These are phyloP conservation scores for Tephrocybe sp. DNA, from an alignment of 768 basidiomycete genomes.

Conservation along the genomic window DNA sequence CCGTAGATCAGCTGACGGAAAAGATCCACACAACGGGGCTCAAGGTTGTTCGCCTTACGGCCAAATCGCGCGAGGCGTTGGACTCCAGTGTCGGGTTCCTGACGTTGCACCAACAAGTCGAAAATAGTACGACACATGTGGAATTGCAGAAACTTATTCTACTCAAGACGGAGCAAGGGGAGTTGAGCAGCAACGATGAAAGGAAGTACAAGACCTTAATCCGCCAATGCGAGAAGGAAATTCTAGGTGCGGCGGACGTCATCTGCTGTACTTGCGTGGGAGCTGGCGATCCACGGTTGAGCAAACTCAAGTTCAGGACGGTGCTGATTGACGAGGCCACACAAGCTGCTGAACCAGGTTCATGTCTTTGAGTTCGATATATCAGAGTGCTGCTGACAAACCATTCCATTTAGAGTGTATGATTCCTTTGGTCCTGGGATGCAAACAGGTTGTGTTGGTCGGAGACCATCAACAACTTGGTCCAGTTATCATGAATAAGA, in stretches of 20 bases:
- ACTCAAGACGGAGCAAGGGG: constrained; percentile 97
- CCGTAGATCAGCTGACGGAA: constrained; percentile 98
- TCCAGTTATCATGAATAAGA: constrained; percentile 99
- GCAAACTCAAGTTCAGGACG: constrained; percentile 97
- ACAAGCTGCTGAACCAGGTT: constrained; percentile 95
- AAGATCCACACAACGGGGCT: constrained; percentile 99
- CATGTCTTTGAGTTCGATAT: constrained; percentile 21
- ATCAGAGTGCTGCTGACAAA: constrained; percentile 6
- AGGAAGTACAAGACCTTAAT: constrained; percentile 97
- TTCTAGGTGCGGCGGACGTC: constrained; percentile 91
- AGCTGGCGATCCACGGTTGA: constrained; percentile 92
- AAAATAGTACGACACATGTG: constrained; percentile 93
- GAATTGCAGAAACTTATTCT: constrained; percentile 98
- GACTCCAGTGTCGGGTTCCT: constrained; percentile 95
- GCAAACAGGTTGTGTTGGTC: constrained; percentile 97
- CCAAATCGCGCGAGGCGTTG: constrained; percentile 96
- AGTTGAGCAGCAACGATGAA: constrained; percentile 95
- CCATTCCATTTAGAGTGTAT: constrained; percentile 76
- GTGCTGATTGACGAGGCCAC: constrained; percentile 99
- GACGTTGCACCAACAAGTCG: constrained; percentile 96
- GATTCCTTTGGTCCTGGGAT: constrained; percentile 97
- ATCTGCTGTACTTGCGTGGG: constrained; percentile 99
- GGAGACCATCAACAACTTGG: constrained; percentile 98
- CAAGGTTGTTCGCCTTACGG: constrained; percentile 96
- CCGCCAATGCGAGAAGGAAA: constrained; percentile 96